These are phyloP conservation scores for Xylaria sp. DNA, from an alignment of 2,329 filamentous ascomycete genomes.

Conservation along the genomic window DNA sequence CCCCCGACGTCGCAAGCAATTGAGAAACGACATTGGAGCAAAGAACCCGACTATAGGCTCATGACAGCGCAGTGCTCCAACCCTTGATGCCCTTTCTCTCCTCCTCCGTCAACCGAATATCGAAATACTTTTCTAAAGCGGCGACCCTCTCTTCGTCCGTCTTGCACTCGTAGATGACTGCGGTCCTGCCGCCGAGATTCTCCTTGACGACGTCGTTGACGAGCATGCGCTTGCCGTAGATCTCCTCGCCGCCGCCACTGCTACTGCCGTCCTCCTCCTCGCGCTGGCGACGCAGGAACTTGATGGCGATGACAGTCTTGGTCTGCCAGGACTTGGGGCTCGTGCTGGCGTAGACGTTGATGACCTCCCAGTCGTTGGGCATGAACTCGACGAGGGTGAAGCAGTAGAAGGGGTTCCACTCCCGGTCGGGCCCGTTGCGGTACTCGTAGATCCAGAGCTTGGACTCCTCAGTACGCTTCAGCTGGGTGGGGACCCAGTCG, in stretches of 20 bases:
- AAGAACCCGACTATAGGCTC: not conserved
- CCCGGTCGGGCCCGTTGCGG: slow-evolving; percentile 57
- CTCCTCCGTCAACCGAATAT: slow-evolving; percentile 33
- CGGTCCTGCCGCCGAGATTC: slow-evolving; percentile 62
- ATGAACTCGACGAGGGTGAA: slow-evolving; percentile 75
- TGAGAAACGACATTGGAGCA: not conserved
- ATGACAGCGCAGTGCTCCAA: slow-evolving; percentile 54
- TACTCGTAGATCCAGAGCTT: slow-evolving; percentile 74
- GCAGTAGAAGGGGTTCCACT: slow-evolving; percentile 71
- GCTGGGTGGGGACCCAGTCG: slow-evolving; percentile 60
- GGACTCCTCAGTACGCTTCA: slow-evolving; percentile 53
- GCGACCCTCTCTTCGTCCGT: slow-evolving; percentile 54
- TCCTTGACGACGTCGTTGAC: slow-evolving; percentile 63
- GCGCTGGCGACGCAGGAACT: slow-evolving; percentile 56
- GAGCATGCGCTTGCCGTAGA: slow-evolving; percentile 66
- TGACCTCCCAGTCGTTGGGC: slow-evolving; percentile 68
- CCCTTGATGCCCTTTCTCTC: slow-evolving; percentile 59
- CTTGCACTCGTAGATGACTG: slow-evolving; percentile 58
- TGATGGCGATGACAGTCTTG: slow-evolving; percentile 62
- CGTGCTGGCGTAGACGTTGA: slow-evolving; percentile 68
- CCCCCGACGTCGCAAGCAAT: not conserved
- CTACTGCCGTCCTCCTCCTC: slow-evolving; percentile 55
- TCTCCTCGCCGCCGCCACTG: slow-evolving; percentile 49
- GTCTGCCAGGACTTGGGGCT: slow-evolving; percentile 64
- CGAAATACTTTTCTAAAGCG: slow-evolving; percentile 40